phyloP scores from a whole-genome alignment of 169 alveolate species.

The Plasmodium cynomolgi region DNA sequence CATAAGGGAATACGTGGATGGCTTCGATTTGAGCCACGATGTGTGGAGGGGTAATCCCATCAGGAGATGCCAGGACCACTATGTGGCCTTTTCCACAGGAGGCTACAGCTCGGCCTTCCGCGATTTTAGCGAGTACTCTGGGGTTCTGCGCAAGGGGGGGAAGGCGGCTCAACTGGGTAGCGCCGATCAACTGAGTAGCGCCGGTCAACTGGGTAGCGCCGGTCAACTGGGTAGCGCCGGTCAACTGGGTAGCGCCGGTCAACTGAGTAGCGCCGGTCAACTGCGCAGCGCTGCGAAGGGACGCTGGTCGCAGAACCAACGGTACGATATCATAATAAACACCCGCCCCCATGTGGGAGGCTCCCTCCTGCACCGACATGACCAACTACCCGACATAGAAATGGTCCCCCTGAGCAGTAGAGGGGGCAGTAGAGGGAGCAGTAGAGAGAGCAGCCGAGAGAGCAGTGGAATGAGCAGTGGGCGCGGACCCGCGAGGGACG shows the following conservation, averaged over 20 bases:
- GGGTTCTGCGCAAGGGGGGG: slow-evolving; percentile 18
- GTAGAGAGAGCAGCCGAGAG: not conserved
- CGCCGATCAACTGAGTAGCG: not conserved
- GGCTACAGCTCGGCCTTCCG: slow-evolving; percentile 31
- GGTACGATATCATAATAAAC: not conserved
- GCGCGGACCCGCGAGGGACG: too few relatives aligned
- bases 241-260: too few relatives aligned
- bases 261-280: too few relatives aligned
- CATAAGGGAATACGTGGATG: not conserved
- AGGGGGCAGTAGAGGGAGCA: not conserved
- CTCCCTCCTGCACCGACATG: not conserved
- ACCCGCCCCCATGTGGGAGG: not conserved
- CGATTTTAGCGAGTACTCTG: slow-evolving; percentile 62
- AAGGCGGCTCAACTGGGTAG: not conserved
- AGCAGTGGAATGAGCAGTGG: too few relatives aligned
- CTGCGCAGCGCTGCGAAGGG: not conserved
- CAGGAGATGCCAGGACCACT: not conserved
- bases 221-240: too few relatives aligned
- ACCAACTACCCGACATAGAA: not conserved
- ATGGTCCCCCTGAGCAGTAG: not conserved
- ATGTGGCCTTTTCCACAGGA: slow-evolving; percentile 51
- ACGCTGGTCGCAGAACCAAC: not conserved
- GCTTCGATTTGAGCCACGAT: not conserved
- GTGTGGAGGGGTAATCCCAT: not conserved
- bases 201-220: not conserved